Base-by-base conservation (phyloP, 73 alveolate species). In the Uronychia binucleata region DNA sequence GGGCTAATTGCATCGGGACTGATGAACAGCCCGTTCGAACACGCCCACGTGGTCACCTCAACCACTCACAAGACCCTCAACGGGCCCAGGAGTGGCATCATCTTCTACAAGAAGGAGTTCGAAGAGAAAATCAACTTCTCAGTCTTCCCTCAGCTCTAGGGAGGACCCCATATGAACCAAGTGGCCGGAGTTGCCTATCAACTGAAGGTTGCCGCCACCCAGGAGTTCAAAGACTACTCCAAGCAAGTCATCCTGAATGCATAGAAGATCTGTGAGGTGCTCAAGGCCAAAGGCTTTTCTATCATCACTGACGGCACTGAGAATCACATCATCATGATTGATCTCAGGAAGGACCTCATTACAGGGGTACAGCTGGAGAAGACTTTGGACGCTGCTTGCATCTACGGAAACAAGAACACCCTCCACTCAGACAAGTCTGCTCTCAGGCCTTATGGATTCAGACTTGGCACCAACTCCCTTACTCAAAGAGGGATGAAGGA, bases 121-220 rank as follows among this genome's bases (percentile, higher is more conserved):
- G 79, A 82, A 84, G 86, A 77, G 57, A 85, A 88, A 83, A 89
- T 97, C 74, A 94, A 96, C 83, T 74, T 86, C 93, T 97, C 99
- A 5, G 99, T 97, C 30, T 97, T 96, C 92, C 99, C 99, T 25
- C 94, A 89, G 28, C 92, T 96, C 58, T 95, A 97, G 60, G 99
- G 99, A 13, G 99, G 99, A 14, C 99, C 99, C 28, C 99, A 97
- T 87, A 96, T 93, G 79, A 94, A 97, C 81, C 81, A 98, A 33
- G 94, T 97, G 33, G 98, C 99, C 59, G 99, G 97, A 19, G 74
- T 97, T 30, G 98, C 99, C 26, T 92, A 92, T 32, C 93, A 95
- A 81, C 83, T 97, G 75, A 92, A 91, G 76, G 94, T 96, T 85
- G 98, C 93, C 11, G 84, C 89, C 33, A 85, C 97, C 27, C 98